A percentile compares a stretch with the other conserved stretches of the same genome.
Evolutionary conservation across 2,329 filamentous ascomycete species (phyloP).

Genomic region (Myriosclerotinia duriaeana): DNA sequence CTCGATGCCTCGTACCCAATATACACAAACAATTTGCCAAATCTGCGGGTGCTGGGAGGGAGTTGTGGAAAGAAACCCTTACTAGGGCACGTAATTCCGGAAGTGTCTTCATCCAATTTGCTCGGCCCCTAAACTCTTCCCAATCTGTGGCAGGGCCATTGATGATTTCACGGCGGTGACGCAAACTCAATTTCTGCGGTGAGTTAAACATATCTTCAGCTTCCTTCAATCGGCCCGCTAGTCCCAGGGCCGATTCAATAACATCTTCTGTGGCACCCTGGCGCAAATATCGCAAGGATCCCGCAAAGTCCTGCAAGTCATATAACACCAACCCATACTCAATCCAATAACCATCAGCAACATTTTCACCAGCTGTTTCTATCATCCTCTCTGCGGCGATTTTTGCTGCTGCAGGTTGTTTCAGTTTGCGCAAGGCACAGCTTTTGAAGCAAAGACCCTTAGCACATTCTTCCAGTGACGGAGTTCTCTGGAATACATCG

Average conservation of each 20-base stretch:
- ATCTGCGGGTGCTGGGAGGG: neutral
- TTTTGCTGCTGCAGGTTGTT: conserved; percentile 12
- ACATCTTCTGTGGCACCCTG: conserved; percentile 9
- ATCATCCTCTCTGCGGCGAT: conserved; percentile 11
- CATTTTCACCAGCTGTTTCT: neutral
- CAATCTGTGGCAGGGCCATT: conserved; percentile 8
- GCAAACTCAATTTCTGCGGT: neutral
- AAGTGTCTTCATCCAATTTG: conserved; percentile 20
- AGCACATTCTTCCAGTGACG: neutral
- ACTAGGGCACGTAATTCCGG: conserved; percentile 1
- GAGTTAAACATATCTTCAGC: conserved; percentile 13
- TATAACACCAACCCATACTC: conserved; percentile 11
- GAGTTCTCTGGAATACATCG: conserved; percentile 5
- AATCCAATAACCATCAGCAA: conserved; percentile 2
- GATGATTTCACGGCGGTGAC: conserved; percentile 5
- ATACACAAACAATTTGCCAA: conserved; percentile 15
- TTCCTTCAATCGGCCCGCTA: neutral
- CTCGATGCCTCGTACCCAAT: conserved; percentile 10
- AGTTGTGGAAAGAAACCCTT: conserved; percentile 13
- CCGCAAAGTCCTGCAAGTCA: conserved; percentile 3
- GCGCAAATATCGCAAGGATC: conserved; percentile 9
- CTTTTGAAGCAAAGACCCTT: conserved; percentile 5
- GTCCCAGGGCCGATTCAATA: conserved; percentile 7
- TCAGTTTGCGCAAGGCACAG: conserved; percentile 9
- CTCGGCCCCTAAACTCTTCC: conserved; percentile 15